phyloP scores from a whole-genome alignment of 441 rosid species.

The Aquilaria agallochum region DNA sequence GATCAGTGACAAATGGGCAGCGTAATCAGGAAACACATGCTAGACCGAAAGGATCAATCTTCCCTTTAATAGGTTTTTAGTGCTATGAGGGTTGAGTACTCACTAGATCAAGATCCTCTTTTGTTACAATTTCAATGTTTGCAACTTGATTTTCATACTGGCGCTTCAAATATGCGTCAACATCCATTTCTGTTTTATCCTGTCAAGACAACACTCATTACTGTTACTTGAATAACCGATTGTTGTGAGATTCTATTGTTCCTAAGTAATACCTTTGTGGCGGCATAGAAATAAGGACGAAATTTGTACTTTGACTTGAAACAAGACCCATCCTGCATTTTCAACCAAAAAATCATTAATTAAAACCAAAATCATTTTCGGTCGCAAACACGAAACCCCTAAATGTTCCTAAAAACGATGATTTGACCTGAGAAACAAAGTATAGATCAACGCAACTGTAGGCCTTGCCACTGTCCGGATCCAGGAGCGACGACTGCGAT shows the following conservation, averaged over 20 bases:
- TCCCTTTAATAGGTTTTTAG: background rate
- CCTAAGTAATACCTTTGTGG: conserved; percentile 52
- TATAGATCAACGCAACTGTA: conserved; percentile 88
- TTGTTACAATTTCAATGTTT: conserved; percentile 66
- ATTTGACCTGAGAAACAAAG: conserved; percentile 80
- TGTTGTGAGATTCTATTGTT: too few species aligned
- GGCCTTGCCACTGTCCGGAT: conserved; percentile 57
- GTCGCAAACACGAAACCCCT: background rate
- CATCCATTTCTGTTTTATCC: conserved; percentile 88
- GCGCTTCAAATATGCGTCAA: conserved; percentile 81
- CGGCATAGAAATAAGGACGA: conserved; percentile 91
- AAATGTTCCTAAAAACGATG: background rate
- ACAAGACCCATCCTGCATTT: conserved; percentile 72
- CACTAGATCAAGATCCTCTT: conserved; percentile 96
- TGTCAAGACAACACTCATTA: conserved; percentile 23
- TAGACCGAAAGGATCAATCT: too few species aligned
- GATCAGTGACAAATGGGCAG: too few species aligned
- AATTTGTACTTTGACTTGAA: conserved; percentile 92
- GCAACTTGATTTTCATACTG: conserved; percentile 87
- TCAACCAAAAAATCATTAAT: conserved; percentile 1
- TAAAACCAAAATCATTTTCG: background rate
- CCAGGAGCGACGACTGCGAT: conserved; percentile 87
- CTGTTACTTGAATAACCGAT: conserved; percentile 4
- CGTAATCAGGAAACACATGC: too few species aligned
- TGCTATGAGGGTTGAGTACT: conserved; percentile 24